Conservation (phyloP, 2,329 filamentous ascomycete genomes). For the Penicillium sp. region DNA sequence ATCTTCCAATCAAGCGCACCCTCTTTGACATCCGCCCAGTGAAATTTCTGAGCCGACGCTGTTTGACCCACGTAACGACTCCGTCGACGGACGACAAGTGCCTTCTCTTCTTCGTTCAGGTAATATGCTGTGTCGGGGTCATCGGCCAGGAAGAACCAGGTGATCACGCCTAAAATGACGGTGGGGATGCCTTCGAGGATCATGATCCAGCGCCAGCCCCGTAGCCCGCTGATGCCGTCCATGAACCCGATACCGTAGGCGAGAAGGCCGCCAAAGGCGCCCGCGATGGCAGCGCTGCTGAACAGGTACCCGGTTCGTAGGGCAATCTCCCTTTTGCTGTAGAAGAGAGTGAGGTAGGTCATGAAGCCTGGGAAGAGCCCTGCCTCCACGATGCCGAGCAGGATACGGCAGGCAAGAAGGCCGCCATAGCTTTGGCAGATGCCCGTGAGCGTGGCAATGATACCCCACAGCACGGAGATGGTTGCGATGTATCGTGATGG, state of each 20-base stretch:
- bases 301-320: constrained; percentile 74
- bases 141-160: constrained; percentile 64
- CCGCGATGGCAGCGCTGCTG: constrained; percentile 64
- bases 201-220: constrained; percentile 74
- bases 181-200: constrained; percentile 59
- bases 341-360: constrained; percentile 74
- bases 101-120: constrained; percentile 60
- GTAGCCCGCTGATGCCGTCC: constrained; percentile 64
- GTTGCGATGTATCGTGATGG: constrained; percentile 59
- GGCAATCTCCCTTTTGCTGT: constrained; percentile 71
- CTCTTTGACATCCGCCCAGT: constrained; percentile 64
- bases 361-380: constrained; percentile 69
- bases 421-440: constrained; percentile 65
- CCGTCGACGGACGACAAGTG: constrained; percentile 56
- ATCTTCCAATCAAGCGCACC: constrained; percentile 76
- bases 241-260: constrained; percentile 74
- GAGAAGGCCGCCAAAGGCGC: constrained; percentile 70
- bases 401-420: constrained; percentile 67
- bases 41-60: constrained; percentile 54
- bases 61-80: constrained; percentile 53
- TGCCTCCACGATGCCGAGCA: constrained; percentile 70
- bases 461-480: constrained; percentile 63
- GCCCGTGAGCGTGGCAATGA: constrained; percentile 57
- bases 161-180: constrained; percentile 57
- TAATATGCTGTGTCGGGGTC: constrained; percentile 66